Base-by-base conservation (phyloP, 2,329 filamentous ascomycete species). In the Diplodia mutila region DNA sequence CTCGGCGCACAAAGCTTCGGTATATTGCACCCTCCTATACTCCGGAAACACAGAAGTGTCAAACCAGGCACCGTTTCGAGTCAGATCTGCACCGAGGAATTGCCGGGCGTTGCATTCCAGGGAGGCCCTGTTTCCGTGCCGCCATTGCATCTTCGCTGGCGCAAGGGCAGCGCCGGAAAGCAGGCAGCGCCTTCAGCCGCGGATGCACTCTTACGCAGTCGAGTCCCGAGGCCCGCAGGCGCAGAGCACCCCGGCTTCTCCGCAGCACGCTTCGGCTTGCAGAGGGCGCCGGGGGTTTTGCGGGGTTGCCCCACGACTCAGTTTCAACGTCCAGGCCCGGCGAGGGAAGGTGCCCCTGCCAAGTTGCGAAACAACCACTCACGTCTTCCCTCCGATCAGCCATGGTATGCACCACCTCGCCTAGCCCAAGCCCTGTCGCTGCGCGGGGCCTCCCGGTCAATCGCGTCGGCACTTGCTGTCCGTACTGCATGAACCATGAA, bases 221-320 rank as follows among this genome's bases (percentile, higher is more conserved):
- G n/a, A n/a, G 34, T 51, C 27, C 46, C 59, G 16, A n/a, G 42
- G n/a, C 49, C 42, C 46, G 12, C 57, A 12, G 23, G 3, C 3
- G 25, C 23, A 21, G 39, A 32, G 6, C 5, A 7, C 42, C 46
- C 59, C 59, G 59, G 27, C 27, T 37, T 25, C 59, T 49, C 46
- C 59, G 59, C 59, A 51, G 42, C 14, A 39, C 59, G 46, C 42
- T 12, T 7, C 46, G 42, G 34, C 27, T 51, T 21, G 42, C 29
- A 9, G 25, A 34, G 42, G 11, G 2, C 12, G 27, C 23, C 42
- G 59, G 42, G 12, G 42, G 8, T 51, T 49, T 63, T 63, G 59
- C 29, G 59, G 59, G 59, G 59, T 63, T 51, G 46, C 59, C 59
- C 59, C 59, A 63, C 59, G 59, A 51, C 42, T 51, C 59, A 63